Evolutionary conservation across 1,284 basidiomycete species (phyloP).

Genomic region (Trametes pubescens): DNA sequence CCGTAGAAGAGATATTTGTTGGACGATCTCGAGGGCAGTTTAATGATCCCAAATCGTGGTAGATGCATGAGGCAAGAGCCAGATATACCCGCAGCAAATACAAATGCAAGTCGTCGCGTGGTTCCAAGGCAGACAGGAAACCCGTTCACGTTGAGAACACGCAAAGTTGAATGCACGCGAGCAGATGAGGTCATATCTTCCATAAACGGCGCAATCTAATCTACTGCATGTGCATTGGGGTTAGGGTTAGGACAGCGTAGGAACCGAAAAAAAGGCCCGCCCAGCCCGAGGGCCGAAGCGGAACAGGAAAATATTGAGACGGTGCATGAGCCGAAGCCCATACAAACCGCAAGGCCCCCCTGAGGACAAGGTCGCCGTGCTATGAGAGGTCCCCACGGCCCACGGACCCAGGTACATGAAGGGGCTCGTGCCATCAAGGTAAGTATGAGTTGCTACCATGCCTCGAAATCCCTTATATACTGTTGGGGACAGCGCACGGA

Average conservation of each 20-base stretch:
- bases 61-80: slow-evolving; percentile 15
- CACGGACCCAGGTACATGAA: slow-evolving; percentile 52
- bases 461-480: slow-evolving; percentile 35
- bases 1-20: slow-evolving; percentile 67
- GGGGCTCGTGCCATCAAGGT: slow-evolving; percentile 50
- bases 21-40: slow-evolving; percentile 45
- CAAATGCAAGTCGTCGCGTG: neutral
- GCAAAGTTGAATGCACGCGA: neutral
- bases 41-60: slow-evolving; percentile 20
- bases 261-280: slow-evolving; percentile 44
- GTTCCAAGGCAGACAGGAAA: neutral
- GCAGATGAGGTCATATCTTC: slow-evolving; percentile 25
- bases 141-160: too few relatives aligned
- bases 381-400: slow-evolving; percentile 61
- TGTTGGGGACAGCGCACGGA: slow-evolving; percentile 38
- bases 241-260: slow-evolving; percentile 43
- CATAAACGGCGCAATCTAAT: slow-evolving; percentile 19
- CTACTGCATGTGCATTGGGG: slow-evolving; percentile 28
- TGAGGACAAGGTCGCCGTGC: slow-evolving; percentile 76
- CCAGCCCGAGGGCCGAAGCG: slow-evolving; percentile 57
- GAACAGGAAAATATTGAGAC: slow-evolving; percentile 77
- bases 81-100: neutral
- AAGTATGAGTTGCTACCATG: slow-evolving; percentile 45
- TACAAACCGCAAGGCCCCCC: slow-evolving; percentile 60
- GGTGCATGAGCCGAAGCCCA: slow-evolving; percentile 72